Evolutionary conservation across 768 basidiomycete genomes (phyloP), one percentile per base, ranked within the genome.

Genomic region (Gyrodon lividus): DNA sequence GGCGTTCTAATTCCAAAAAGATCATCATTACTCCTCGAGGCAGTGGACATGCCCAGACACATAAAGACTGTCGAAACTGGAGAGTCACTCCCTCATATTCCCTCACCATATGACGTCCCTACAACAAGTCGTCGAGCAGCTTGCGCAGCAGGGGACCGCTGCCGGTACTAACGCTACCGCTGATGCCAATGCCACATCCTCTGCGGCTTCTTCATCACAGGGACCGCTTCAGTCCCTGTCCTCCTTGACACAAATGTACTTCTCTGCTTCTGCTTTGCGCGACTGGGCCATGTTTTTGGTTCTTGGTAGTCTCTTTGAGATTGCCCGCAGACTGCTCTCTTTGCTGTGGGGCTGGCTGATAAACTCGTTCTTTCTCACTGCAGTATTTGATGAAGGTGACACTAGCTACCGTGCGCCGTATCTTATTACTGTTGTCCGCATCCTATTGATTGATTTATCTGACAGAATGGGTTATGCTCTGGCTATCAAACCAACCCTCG

Each of bases 401-500:
- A 45, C 60, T n/a, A 74, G 77, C 50, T 86, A 76, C 58, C 66
- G 86, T 85, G 58, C 9, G 82, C 56, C 19, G 2, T 34, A 33
- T 10, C 57, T 42, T 24, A n/a, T 39, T 54, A 4, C 10, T 14
- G 16, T 31, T 28, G 2, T 26, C 8, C n/a, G n/a, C 2, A 7
- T n/a, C 28, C 34, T 40, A 1, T 5, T 48, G 52, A 26, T 48
- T 47, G 43, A 48, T 20, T 20, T 17, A 26, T 28, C 43, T 34
- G 34, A 23, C 50, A 87, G 85, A 77, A 34, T 89, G 87, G 87
- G 74, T 89, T 59, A 77, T 87, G 76, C 67, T 76, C 35, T 89
- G 87, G 86, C 66, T 89, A 0, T 80, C 83, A 4, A 74, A 75
- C 46, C 81, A 82, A 37, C 76, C 81, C 17, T 70, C 77, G n/a